Evolutionary conservation across 1,284 basidiomycete genomes (phyloP), one percentile per base, ranked within the genome.

Genomic region (Puccinia novopanici): DNA sequence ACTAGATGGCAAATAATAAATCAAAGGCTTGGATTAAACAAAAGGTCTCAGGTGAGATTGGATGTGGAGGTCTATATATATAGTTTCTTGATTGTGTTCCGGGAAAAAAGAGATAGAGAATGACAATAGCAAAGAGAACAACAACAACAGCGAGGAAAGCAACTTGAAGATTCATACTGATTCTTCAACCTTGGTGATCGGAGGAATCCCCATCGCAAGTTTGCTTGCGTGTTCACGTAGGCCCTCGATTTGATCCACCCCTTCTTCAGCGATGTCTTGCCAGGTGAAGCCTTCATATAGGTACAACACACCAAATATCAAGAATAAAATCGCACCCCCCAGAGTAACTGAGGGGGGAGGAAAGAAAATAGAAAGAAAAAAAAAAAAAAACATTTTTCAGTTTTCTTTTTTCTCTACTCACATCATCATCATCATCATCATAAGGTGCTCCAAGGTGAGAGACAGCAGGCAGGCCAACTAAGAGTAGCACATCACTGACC

Each of bases 271-370:
- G 40, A 24, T 59, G 22, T 80, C 78, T 52, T 80, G 67, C 78
- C 78, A 80, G n/a, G 59, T 63, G 50, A 57, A 73, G 30, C 57
- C 85, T 82, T 87, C 87, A 82, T 84, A 87, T 6, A 84, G 83
- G 82, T 87, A 87, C 12, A 86, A 82, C 17, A 85, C 24, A 4
- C 86, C 92, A 84, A 97, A 97, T 68, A 93, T 84, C 79, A 96
- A 88, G 88, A 97, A 96, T 5, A 95, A 89, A 10, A 88, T 86
- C 0, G 94, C 90, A 19, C 94, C 94, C 19, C 92, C 91, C 65
- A 93, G 88, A 0, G 94, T 95, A 73, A 98, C 94, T 94, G n/a
- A n/a, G n/a, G n/a, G n/a, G n/a, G n/a, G n/a, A 86, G 10, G 27
- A 0, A 4, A 52, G 68, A 50, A 40, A 6, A n/a, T n/a, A 45